phyloP scores from a whole-genome alignment of 164 flowering plant species.

The Chimonanthus salicifolius region DNA sequence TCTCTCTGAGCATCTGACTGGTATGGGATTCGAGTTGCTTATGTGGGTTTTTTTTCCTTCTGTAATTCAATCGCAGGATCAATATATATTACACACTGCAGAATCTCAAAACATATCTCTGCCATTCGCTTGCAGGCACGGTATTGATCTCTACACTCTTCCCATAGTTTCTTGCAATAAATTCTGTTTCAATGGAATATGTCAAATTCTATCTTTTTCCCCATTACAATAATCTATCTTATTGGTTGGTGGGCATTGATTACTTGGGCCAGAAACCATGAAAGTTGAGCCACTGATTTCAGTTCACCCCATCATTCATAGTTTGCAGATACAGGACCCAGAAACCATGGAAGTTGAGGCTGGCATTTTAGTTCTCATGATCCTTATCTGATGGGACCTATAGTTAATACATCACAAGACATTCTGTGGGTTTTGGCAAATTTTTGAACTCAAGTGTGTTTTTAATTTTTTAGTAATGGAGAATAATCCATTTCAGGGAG shows the following conservation, averaged over 20 bases:
- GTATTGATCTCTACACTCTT: constrained; percentile 34
- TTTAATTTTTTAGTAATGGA: background rate
- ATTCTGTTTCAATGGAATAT: no score
- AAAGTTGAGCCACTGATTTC: background rate
- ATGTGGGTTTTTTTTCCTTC: background rate
- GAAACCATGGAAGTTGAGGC: background rate
- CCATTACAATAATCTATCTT: no score
- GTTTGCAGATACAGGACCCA: background rate
- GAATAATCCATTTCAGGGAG: background rate
- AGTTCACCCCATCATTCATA: background rate
- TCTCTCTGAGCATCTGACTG: background rate
- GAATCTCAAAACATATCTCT: constrained; percentile 75
- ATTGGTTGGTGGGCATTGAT: background rate
- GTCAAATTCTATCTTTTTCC: no score
- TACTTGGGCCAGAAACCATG: background rate
- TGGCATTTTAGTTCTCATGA: background rate
- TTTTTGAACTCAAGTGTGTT: background rate
- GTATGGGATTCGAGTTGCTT: background rate
- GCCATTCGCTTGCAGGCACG: constrained; percentile 99
- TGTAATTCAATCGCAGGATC: constrained; percentile 55
- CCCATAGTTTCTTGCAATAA: no score
- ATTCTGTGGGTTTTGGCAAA: background rate
- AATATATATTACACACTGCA: constrained; percentile 88
- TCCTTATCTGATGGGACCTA: background rate
- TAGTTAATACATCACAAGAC: background rate